These are phyloP conservation scores for Cutaneotrichosporon sp. DNA, from an alignment of 1,284 basidiomycete species.

Conservation along the genomic window DNA sequence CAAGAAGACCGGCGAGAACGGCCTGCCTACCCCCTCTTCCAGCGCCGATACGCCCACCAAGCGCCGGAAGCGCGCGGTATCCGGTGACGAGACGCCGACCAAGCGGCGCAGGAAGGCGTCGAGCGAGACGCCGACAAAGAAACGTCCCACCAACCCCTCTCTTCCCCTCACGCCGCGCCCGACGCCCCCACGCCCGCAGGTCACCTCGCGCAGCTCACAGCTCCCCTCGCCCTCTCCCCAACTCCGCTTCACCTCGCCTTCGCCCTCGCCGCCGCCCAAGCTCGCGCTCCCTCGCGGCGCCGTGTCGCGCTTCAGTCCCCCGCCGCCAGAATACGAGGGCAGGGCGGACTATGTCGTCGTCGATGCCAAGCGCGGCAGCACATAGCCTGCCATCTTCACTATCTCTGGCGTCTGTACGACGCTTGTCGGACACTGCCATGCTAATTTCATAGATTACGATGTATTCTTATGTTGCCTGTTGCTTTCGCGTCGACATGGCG, in stretches of 20 bases:
- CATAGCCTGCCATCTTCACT: too few species aligned
- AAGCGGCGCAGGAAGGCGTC: background rate
- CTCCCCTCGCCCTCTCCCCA: background rate
- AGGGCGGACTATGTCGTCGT: too few species aligned
- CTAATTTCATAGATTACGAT: too few species aligned
- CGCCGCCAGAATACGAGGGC: background rate
- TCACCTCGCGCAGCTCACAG: background rate
- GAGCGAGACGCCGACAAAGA: background rate
- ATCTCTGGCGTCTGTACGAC: too few species aligned
- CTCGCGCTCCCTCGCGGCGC: background rate
- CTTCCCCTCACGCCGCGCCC: slow-evolving; percentile 8
- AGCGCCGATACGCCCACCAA: slow-evolving; percentile 4
- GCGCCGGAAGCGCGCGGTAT: background rate
- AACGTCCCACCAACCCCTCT: background rate
- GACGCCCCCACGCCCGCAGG: slow-evolving; percentile 3
- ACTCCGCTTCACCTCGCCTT: background rate
- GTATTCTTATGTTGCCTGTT: too few species aligned
- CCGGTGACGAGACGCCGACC: background rate
- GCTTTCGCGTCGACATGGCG: too few species aligned
- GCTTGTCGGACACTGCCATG: too few species aligned
- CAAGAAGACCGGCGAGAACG: slow-evolving; percentile 2
- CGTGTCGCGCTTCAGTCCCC: background rate
- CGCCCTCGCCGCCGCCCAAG: background rate
- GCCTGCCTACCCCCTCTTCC: background rate
- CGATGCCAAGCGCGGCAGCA: too few species aligned